phyloP scores from a whole-genome alignment of 306 rosid genomes.

The Vigna unguiculata region DNA sequence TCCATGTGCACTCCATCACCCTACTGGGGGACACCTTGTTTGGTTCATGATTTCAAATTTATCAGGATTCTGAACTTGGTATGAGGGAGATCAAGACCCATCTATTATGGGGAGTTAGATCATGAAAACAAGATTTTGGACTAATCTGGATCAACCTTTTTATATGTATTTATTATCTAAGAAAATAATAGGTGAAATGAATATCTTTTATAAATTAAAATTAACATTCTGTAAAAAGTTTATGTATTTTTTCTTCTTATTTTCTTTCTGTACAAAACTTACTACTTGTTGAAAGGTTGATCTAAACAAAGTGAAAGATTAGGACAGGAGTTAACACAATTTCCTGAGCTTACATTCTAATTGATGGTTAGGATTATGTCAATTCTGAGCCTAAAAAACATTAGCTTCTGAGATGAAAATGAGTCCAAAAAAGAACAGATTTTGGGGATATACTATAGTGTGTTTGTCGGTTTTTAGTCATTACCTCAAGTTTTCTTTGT shows the following conservation, averaged over 20 bases:
- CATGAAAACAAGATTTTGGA: not conserved
- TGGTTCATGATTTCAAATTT: not conserved
- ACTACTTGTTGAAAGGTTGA: not conserved
- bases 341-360: not conserved
- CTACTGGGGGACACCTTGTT: not conserved
- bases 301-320: not conserved
- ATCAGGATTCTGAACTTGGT: not conserved
- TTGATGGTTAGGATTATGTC: not conserved
- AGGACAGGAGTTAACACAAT: not conserved
- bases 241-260: no score
- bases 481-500: slow-evolving; percentile 14
- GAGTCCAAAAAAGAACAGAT: slow-evolving; percentile 1
- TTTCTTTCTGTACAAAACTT: not conserved
- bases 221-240: no score
- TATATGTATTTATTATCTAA: not conserved
- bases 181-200: not conserved
- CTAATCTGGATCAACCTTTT: not conserved
- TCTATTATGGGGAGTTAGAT: not conserved
- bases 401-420: slow-evolving; percentile 19
- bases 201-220: not conserved
- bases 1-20: not conserved
- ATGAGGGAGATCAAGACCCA: no score
- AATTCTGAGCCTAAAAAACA: not conserved
- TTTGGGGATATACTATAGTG: not conserved
- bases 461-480: not conserved